Evolutionary conservation across 345 rosid genomes (phyloP), one percentile per base, ranked within the genome.

Genomic region (Boechera retrofracta): DNA sequence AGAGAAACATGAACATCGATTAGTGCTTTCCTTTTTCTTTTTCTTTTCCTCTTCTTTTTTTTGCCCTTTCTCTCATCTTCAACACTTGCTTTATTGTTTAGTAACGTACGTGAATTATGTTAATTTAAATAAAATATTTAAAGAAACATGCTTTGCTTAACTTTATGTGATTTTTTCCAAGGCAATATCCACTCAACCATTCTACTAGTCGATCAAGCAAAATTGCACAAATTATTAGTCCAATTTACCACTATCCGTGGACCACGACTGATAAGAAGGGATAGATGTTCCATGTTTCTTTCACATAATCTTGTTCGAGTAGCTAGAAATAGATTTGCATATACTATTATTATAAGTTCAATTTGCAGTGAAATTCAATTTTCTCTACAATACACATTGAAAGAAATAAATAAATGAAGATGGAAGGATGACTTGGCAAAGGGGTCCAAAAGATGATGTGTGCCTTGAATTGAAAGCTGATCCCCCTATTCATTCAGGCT

Each of bases 1-100:
- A 74, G 45, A 49, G 64, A 72, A 68, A 52, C 82, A 78, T 53
- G 73, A 67, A 67, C 73, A 72, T 73, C 77, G 69, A 78, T 67
- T 67, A 79, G 66, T 79, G 71, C 75, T 63, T 79, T 62, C 58
- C 29, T 73, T 79, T 67, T 68, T 4, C 74, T 54, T 73, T 73
- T 73, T 61, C 69, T 60, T 67, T 64, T 48, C 15, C 41, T 78
- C 36, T 45, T 44, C 7, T 7, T 44, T 59, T 58, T 56, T 29
- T 64, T 29, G 16, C 45, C 24, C 33, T 73, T 62, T 69, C 65
- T 44, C 54, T 74, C 79, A 61, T 68, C 78, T 79, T 73, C 54
- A 68, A 68, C 59, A 54, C 53, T 79, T 79, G 65, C 79, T 79
- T 73, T 73, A 45, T 5, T 12, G 57, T 67, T 42, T 44, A 61